Conservation (phyloP, 139 green algal genomes). For the Nannochloris sp. region DNA sequence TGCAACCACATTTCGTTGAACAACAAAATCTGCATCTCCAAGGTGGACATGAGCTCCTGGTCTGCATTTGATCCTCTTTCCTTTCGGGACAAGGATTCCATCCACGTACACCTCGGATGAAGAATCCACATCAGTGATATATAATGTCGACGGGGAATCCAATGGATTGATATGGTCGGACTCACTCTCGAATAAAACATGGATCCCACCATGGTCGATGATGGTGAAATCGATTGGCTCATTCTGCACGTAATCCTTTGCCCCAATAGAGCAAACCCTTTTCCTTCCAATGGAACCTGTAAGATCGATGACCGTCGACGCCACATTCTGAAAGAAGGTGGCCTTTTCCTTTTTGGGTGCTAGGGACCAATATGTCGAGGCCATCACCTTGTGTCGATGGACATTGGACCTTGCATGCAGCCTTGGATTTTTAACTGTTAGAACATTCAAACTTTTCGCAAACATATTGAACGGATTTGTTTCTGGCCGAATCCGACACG, state of each 20-base stretch:
- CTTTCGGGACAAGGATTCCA: slow-evolving; percentile 14
- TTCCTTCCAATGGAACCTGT: not conserved
- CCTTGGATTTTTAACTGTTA: not conserved
- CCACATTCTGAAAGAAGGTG: not conserved
- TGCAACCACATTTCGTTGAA: slow-evolving; percentile 1
- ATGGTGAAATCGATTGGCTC: slow-evolving; percentile 19
- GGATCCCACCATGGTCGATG: slow-evolving; percentile 22
- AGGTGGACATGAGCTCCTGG: slow-evolving; percentile 17
- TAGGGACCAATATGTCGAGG: not conserved
- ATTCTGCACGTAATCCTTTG: slow-evolving; percentile 1
- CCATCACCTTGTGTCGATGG: not conserved
- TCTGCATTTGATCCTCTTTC: slow-evolving; percentile 8
- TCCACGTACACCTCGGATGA: slow-evolving; percentile 1
- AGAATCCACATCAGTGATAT: slow-evolving; percentile 18
- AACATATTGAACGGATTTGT: too few relatives aligned
- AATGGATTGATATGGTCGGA: slow-evolving; percentile 6
- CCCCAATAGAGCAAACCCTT: slow-evolving; percentile 13
- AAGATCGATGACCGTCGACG: not conserved
- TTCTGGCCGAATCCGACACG: too few relatives aligned
- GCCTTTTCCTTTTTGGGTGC: not conserved
- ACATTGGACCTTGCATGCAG: not conserved
- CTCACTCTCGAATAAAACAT: slow-evolving; percentile 30
- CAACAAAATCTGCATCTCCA: slow-evolving; percentile 6
- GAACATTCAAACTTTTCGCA: too few relatives aligned
- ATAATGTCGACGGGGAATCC: slow-evolving; percentile 22